Evolutionary conservation across 2,329 filamentous ascomycete genomes (phyloP).

Genomic region (Penicillium concentricum): DNA sequence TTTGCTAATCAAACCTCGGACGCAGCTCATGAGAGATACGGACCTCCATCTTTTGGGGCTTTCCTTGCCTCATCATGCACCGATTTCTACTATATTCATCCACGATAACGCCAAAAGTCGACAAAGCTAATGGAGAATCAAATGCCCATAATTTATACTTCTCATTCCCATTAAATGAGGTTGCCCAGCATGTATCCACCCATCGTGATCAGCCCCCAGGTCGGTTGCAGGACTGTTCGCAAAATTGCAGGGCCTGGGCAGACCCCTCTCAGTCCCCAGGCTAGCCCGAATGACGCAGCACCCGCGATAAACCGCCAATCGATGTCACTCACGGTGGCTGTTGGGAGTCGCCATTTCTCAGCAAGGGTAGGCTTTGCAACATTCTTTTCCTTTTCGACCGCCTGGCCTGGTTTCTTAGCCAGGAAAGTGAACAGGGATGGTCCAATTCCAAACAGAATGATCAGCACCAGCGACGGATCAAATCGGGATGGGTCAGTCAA

Average conservation of each 20-base stretch:
- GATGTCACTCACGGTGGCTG: conserved; percentile 47
- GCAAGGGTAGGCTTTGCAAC: conserved; percentile 41
- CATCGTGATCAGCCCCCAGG: conserved; percentile 50
- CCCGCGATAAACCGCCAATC: conserved; percentile 51
- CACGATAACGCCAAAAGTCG: background rate
- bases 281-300: conserved; percentile 50
- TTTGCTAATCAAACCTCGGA: conserved; percentile 1
- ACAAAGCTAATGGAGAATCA: background rate
- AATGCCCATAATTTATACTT: background rate
- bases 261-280: conserved; percentile 52
- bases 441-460: conserved; percentile 51
- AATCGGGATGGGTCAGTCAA: conserved; percentile 45
- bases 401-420: conserved; percentile 29
- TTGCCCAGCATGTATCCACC: conserved; percentile 48
- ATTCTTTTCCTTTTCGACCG: conserved; percentile 23
- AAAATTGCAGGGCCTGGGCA: conserved; percentile 55
- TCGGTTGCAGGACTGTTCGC: conserved; percentile 47
- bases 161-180: conserved; percentile 22
- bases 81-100: background rate
- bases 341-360: conserved; percentile 45
- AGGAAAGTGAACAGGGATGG: conserved; percentile 45
- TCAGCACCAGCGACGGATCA: conserved; percentile 52
- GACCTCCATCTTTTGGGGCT: background rate
- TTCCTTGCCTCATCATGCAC: background rate
- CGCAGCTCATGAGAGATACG: background rate